Evolutionary conservation across 495 filamentous ascomycete species (phyloP).

Genomic region (Parmelia sp.): DNA sequence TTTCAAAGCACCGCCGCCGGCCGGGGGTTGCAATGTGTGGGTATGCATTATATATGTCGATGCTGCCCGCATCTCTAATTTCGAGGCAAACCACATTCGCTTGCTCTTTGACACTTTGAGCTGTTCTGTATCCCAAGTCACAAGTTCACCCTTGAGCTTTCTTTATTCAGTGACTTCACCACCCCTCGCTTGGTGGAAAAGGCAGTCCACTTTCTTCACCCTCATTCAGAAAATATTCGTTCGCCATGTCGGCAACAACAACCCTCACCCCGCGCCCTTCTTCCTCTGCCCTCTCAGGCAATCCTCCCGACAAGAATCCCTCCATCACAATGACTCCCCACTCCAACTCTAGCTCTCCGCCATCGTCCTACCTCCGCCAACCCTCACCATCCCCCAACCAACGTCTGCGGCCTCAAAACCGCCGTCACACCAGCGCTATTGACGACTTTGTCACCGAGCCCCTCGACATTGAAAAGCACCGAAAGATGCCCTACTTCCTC

Average conservation of each 20-base stretch:
- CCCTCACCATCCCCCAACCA: conserved; percentile 1
- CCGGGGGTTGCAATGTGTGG: too few species aligned
- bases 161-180: too few species aligned
- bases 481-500: conserved; percentile 74
- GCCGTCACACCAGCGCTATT: conserved; percentile 15
- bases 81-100: too few species aligned
- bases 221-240: too few species aligned
- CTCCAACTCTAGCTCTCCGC: not conserved
- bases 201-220: too few species aligned
- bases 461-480: conserved; percentile 65
- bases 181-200: too few species aligned
- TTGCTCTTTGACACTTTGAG: too few species aligned
- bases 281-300: not conserved
- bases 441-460: conserved; percentile 36
- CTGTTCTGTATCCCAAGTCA: too few species aligned
- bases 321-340: not conserved
- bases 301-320: not conserved
- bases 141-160: too few species aligned
- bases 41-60: too few species aligned
- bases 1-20: too few species aligned
- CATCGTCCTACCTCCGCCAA: not conserved
- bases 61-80: too few species aligned
- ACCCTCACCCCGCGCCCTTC: conserved; percentile 1
- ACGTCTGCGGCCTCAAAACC: conserved; percentile 1
- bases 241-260: conserved; percentile 1